Evolutionary conservation across 2,329 filamentous ascomycete species (phyloP).

Genomic region (Teratosphaeria zuluensis): DNA sequence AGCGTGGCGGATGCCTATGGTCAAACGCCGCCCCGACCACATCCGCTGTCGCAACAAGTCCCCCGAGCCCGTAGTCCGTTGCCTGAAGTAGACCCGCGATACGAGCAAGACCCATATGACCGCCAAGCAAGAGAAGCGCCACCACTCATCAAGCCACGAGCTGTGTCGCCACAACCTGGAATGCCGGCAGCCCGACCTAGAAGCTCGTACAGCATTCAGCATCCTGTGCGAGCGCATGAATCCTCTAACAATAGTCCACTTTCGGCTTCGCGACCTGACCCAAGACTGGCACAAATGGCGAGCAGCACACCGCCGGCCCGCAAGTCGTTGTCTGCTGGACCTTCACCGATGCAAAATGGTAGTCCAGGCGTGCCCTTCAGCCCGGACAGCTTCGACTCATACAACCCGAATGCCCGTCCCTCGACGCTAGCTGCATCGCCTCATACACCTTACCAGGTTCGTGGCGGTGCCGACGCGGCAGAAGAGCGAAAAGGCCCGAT

Average conservation of each 20-base stretch:
- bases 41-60: conserved; percentile 27
- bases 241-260: conserved; percentile 32
- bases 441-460: conserved; percentile 15
- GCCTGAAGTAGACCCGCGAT: conserved; percentile 7
- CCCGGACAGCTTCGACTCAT: conserved; percentile 64
- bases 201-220: conserved; percentile 22
- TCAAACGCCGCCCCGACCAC: conserved; percentile 23
- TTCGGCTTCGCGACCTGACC: conserved; percentile 17
- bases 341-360: conserved; percentile 41
- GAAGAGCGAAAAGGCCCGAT: conserved; percentile 51
- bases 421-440: conserved; percentile 11
- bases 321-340: conserved; percentile 66
- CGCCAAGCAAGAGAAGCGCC: conserved; percentile 9
- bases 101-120: conserved; percentile 3
- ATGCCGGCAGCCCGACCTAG: conserved; percentile 10
- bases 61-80: conserved; percentile 22
- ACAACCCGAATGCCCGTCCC: conserved; percentile 47
- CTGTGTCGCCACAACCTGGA: conserved; percentile 20
- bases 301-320: conserved; percentile 41
- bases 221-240: conserved; percentile 23
- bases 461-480: conserved; percentile 16
- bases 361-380: conserved; percentile 58
- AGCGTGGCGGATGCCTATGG: conserved; percentile 24
- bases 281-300: background rate
- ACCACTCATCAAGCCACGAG: conserved; percentile 23